Evolutionary conservation across 2,329 filamentous ascomycete genomes (phyloP).

Genomic region (Orbilia ellipsospora): DNA sequence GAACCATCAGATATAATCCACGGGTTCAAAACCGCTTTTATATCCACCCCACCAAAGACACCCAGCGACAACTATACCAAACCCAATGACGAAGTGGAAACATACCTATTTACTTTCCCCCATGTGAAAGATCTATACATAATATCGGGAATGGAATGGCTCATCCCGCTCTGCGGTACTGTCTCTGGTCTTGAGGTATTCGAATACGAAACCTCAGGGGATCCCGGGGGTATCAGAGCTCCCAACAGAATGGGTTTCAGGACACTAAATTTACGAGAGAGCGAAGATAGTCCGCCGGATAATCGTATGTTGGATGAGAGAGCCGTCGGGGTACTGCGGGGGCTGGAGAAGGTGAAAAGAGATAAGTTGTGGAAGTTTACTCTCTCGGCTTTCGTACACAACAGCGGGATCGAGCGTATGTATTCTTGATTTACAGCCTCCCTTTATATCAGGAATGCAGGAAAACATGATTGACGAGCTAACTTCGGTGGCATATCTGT

Average conservation of each 20-base stretch:
- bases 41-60: not conserved
- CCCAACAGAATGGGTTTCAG: conserved; percentile 25
- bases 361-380: conserved; percentile 19
- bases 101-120: conserved; percentile 16
- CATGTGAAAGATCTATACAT: conserved; percentile 26
- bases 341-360: conserved; percentile 10
- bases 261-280: not conserved
- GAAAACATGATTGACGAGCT: not conserved
- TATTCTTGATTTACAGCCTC: not conserved
- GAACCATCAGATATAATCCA: conserved; percentile 16
- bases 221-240: conserved; percentile 1
- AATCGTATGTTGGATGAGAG: conserved; percentile 21
- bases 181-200: conserved; percentile 17
- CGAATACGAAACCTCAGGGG: conserved; percentile 21
- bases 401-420: conserved; percentile 28
- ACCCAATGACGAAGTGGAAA: not conserved
- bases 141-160: conserved; percentile 23
- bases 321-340: conserved; percentile 18
- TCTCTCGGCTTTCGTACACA: conserved; percentile 21
- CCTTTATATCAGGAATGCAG: not conserved
- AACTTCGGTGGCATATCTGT: not conserved
- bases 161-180: conserved; percentile 20
- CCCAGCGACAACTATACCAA: not conserved
- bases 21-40: conserved; percentile 6
- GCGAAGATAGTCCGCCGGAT: not conserved